phyloP scores from a whole-genome alignment of 352 stramenopile species.

The Globisporangium spiculum region DNA sequence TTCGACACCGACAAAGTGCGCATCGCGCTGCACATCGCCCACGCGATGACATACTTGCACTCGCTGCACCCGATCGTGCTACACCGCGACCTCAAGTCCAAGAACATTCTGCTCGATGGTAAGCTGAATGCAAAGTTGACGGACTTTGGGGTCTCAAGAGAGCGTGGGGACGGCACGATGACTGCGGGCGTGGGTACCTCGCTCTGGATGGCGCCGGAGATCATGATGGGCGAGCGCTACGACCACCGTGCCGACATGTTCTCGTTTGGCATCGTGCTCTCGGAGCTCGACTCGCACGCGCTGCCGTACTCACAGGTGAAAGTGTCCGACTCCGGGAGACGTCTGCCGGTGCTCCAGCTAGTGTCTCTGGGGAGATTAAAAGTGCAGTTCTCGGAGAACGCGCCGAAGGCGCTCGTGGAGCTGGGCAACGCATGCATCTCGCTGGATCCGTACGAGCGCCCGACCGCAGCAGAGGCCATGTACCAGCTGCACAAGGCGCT shows the following conservation, averaged over 20 bases:
- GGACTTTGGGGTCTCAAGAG: conserved; percentile 46
- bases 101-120: conserved; percentile 42
- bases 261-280: conserved; percentile 46
- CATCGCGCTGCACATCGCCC: conserved; percentile 41
- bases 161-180: conserved; percentile 31
- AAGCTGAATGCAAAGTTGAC: conserved; percentile 35
- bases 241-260: conserved; percentile 43
- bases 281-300: conserved; percentile 42
- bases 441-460: conserved; percentile 31
- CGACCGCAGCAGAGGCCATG: conserved; percentile 30
- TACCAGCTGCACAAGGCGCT: conserved; percentile 39
- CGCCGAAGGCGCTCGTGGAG: conserved; percentile 23
- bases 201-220: conserved; percentile 45
- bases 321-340: conserved; percentile 19
- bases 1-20: conserved; percentile 51
- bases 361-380: conserved; percentile 29
- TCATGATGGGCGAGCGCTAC: conserved; percentile 46
- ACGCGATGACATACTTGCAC: conserved; percentile 49
- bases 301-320: conserved; percentile 25
- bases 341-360: conserved; percentile 38
- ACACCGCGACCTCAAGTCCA: conserved; percentile 39
- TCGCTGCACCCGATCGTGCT: conserved; percentile 39
- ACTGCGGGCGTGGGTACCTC: conserved; percentile 34
- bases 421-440: conserved; percentile 32
- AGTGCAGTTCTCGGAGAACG: conserved; percentile 30